Conservation (phyloP, 257 asterid genomes). For the Phtheirospermum japonicum region DNA sequence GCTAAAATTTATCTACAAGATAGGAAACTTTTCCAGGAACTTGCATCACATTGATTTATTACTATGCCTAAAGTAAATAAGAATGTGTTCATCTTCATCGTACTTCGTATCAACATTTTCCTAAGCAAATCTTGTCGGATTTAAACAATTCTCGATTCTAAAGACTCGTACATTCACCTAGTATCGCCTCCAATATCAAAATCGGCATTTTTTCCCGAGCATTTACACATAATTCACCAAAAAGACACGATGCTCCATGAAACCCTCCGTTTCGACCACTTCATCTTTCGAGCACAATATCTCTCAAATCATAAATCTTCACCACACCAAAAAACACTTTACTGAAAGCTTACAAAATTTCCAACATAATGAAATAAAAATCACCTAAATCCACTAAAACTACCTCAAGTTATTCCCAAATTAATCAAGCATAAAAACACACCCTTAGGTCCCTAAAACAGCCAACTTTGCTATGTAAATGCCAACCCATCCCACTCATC, state of each 20-base stretch:
- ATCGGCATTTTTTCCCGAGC: constrained; percentile 13
- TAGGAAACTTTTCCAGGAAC: not conserved
- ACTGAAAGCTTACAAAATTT: constrained; percentile 51
- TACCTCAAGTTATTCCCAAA: constrained; percentile 40
- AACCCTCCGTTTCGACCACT: constrained; percentile 46
- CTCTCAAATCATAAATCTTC: constrained; percentile 27
- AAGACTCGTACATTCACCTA: constrained; percentile 29
- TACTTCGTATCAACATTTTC: constrained; percentile 28
- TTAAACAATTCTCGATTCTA: constrained; percentile 42
- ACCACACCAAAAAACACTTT: constrained; percentile 24
- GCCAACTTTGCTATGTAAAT: constrained; percentile 21
- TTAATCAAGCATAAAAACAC: constrained; percentile 75
- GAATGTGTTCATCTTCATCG: constrained; percentile 60
- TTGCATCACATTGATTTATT: not conserved
- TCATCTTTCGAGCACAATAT: constrained; percentile 35
- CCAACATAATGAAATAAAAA: constrained; percentile 32
- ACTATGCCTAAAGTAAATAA: not conserved
- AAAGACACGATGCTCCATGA: constrained; percentile 36
- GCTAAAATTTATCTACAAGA: not conserved
- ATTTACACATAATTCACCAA: constrained; percentile 36
- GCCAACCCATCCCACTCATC: constrained; percentile 42
- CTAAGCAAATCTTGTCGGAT: constrained; percentile 34
- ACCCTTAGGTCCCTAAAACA: constrained; percentile 28
- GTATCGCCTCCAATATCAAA: constrained; percentile 13
- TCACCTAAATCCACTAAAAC: constrained; percentile 30